Evolutionary conservation across 2,329 filamentous ascomycete genomes (phyloP), one percentile per base, ranked within the genome.

Genomic region (Neonectria hederae): DNA sequence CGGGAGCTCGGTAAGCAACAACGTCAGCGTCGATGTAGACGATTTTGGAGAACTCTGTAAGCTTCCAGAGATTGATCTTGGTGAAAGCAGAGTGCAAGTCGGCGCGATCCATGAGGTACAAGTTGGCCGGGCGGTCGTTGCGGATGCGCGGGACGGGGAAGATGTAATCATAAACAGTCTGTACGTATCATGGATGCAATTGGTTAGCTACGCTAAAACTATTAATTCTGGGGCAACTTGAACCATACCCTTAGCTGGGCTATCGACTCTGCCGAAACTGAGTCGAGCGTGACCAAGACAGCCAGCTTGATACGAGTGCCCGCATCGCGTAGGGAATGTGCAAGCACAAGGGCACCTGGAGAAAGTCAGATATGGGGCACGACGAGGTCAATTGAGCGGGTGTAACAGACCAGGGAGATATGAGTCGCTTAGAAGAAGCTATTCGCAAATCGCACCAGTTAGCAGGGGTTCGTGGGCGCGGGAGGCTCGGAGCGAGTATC

Each of bases 11-110:
- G 67, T 97, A 87, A 30, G 93, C 92, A n/a, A 99, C 91, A 43
- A 97, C 88, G 75, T 99, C 96, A 66, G 94, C 92, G 77, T 99
- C 96, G 67, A 99, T 85, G 79, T 98, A 99, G 62, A 99, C 92
- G 61, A 99, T 93, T 81, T 91, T 95, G 69, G 90, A 89, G 79
- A 95, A 99, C 76, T 97, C 93, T 3, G 88, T 90, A 79, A 94
- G 92, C 69, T 90, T 92, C 96, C 96, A 99, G 19, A 99, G 85
- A 70, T 93, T 90, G 80, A 99, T 94, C 83, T 99, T 99, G 71
- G 96, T 98, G 76, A 98, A 98, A 67, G 94, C 92, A 28, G 94
- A 95, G 75, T 95, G 90, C 54, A 99, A 86, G 76, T 99, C 96
- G 67, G 90, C 87, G 57, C 96, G 92, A 77, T 94, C 90, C 94